Percentiles rank a stretch among this genome's conserved stretches.
phyloP scores from a whole-genome alignment of 2,329 filamentous ascomycete species.

The Aspergillus luchuensis region DNA sequence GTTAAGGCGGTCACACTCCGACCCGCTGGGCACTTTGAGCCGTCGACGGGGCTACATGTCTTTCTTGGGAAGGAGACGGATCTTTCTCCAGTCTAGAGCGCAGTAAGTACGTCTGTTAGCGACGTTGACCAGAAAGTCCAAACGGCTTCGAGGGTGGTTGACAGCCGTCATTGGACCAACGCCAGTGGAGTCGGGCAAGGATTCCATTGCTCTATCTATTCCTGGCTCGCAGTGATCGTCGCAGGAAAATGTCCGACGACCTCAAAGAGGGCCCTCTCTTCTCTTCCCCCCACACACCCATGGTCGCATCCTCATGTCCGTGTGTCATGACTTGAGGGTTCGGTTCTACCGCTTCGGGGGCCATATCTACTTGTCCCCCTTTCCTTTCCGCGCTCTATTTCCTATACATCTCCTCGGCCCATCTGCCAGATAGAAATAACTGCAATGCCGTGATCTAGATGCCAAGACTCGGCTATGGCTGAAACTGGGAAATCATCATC shows the following conservation, averaged over 20 bases:
- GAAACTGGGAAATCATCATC: background rate
- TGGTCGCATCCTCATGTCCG: background rate
- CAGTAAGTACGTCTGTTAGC: background rate
- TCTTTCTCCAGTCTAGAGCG: background rate
- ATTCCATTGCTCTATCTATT: slow-evolving; percentile 22
- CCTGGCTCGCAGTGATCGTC: slow-evolving; percentile 25
- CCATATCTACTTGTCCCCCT: background rate
- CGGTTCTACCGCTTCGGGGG: background rate
- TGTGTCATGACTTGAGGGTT: background rate
- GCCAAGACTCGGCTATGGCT: background rate
- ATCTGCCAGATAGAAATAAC: background rate
- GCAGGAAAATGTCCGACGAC: slow-evolving; percentile 22
- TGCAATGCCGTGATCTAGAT: too few relatives aligned
- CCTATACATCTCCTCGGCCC: background rate
- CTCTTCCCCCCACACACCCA: background rate
- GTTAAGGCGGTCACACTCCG: background rate
- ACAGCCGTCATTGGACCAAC: slow-evolving; percentile 14
- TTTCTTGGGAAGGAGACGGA: slow-evolving; percentile 12
- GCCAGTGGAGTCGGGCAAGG: slow-evolving; percentile 14
- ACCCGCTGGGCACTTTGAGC: background rate
- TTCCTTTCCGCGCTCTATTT: background rate
- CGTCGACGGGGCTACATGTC: background rate
- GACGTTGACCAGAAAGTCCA: slow-evolving; percentile 6
- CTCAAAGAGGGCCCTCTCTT: background rate
- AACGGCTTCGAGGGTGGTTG: slow-evolving; percentile 10